Evolutionary conservation across 2,329 filamentous ascomycete genomes (phyloP), one percentile per base, ranked within the genome.

Genomic region (Calonectria hawksworthii): DNA sequence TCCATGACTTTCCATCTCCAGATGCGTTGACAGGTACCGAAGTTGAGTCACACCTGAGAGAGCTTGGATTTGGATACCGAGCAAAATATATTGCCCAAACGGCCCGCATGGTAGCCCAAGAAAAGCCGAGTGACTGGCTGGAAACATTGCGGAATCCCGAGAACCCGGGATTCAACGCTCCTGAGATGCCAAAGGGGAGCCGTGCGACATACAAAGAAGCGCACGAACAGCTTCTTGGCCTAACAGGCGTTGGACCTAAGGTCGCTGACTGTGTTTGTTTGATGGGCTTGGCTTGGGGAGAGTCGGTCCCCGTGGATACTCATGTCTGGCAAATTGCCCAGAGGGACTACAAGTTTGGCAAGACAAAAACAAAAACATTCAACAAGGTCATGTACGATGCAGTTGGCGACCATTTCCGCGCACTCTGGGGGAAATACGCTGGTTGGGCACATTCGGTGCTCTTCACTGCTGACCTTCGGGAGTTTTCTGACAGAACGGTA

Each of bases 291-390:
- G 96, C 96, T 34, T 99, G 98, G 96, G 94, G 94, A 38, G 96
- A 99, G 85, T 93, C 96, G 3, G 96, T 99, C 1, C 97, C 97
- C 0, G 95, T 99, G 38, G 97, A 99, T 84, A 99, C 98, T 1
- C 98, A 99, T 85, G 95, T 99, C 16, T 99, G 96, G 96, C 96
- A 99, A 87, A 99, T 99, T 82, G 98, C 97, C 0, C 95, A 98
- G 84, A 90, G 97, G 68, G 97, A 99, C 84, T 99, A 99, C 86
- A 96, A 93, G 74, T 98, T 99, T 80, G 95, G 95, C 9, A 96
- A 95, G 82, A 92, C 92, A 11, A 97, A 96, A 82, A 94, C 85
- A 75, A 96, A 96, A 82, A 96, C 95, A 61, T 89, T 99, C 76
- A 98, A 94, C 18, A 98, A 98, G 82, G 91, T 90, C 51, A 96